phyloP scores from a whole-genome alignment of 345 rosid genomes.

The Salix koriyanagi region DNA sequence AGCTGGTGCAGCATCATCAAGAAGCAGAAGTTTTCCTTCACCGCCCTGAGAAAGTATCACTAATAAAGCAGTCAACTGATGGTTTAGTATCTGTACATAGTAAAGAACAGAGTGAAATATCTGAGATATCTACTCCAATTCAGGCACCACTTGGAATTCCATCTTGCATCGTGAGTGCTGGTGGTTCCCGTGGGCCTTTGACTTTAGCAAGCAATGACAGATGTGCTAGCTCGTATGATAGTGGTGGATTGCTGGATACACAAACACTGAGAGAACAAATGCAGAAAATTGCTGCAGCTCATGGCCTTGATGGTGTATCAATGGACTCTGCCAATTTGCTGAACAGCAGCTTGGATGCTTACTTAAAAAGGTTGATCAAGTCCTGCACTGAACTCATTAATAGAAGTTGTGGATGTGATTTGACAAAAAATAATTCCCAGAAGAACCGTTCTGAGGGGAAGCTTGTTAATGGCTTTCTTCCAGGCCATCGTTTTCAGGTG shows the following conservation, averaged over 20 bases:
- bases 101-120: slow-evolving; percentile 14
- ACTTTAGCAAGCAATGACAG: slow-evolving; percentile 9
- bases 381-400: slow-evolving; percentile 39
- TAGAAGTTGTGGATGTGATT: slow-evolving; percentile 22
- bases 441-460: slow-evolving; percentile 22
- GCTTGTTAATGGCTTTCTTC: slow-evolving; percentile 29
- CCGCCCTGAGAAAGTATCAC: slow-evolving; percentile 3
- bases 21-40: slow-evolving; percentile 11
- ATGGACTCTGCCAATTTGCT: slow-evolving; percentile 41
- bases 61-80: slow-evolving; percentile 8
- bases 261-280: slow-evolving; percentile 35
- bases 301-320: slow-evolving; percentile 43
- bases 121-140: slow-evolving; percentile 18
- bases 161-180: slow-evolving; percentile 26
- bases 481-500: slow-evolving; percentile 20
- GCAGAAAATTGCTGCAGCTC: slow-evolving; percentile 36
- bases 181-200: slow-evolving; percentile 21
- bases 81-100: slow-evolving; percentile 18
- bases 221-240: slow-evolving; percentile 21
- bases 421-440: slow-evolving; percentile 10
- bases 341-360: slow-evolving; percentile 34
- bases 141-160: slow-evolving; percentile 44
- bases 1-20: slow-evolving; percentile 37
- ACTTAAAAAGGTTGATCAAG: slow-evolving; percentile 40
- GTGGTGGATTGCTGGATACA: slow-evolving; percentile 35